These are phyloP conservation scores for Aspergillus sclerotioniger DNA, from an alignment of 495 filamentous ascomycete species.

Conservation along the genomic window DNA sequence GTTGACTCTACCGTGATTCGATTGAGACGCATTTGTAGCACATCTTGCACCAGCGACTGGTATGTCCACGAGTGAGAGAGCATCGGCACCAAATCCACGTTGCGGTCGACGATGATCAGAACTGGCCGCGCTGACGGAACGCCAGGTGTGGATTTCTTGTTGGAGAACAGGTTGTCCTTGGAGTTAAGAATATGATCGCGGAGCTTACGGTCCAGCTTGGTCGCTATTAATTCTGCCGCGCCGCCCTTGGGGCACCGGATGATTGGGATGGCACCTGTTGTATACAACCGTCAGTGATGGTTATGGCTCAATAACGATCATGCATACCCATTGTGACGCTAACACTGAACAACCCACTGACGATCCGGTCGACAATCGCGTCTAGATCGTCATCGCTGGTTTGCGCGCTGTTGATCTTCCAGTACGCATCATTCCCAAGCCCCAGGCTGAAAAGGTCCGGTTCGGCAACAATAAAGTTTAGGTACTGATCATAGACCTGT, in stretches of 20 bases:
- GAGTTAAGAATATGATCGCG: conserved; percentile 96
- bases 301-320: neutral
- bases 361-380: conserved; percentile 79
- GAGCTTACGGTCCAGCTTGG: conserved; percentile 90
- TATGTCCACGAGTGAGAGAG: conserved; percentile 99
- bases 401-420: conserved; percentile 88
- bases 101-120: conserved; percentile 87
- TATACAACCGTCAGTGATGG: conserved; percentile 6
- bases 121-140: conserved; percentile 75
- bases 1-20: conserved; percentile 90
- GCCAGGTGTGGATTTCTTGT: conserved; percentile 49
- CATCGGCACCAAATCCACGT: conserved; percentile 97
- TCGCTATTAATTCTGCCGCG: conserved; percentile 90
- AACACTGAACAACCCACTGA: conserved; percentile 93
- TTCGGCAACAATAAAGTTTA: conserved; percentile 96
- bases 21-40: conserved; percentile 90
- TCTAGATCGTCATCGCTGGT: conserved; percentile 90
- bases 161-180: conserved; percentile 89
- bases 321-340: conserved; percentile 91
- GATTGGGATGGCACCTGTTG: conserved; percentile 78
- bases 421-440: conserved; percentile 85
- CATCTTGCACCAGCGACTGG: conserved; percentile 92
- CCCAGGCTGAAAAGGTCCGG: conserved; percentile 94
- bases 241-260: conserved; percentile 89
- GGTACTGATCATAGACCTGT: conserved; percentile 94